phyloP scores from a whole-genome alignment of 2,329 filamentous ascomycete genomes.

The Amylocarpus encephaloides region DNA sequence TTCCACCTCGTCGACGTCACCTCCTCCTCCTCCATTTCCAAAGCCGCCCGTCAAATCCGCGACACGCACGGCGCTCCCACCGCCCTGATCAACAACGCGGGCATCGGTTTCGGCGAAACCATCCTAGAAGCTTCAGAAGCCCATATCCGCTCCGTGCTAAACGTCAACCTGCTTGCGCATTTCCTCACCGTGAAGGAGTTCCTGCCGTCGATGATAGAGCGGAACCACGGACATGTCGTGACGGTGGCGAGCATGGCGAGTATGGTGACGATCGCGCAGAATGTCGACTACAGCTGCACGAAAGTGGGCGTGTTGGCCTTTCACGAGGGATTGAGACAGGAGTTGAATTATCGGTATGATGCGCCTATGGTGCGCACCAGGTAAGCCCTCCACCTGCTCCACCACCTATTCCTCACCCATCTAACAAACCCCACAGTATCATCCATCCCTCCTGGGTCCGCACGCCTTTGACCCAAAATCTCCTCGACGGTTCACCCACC shows the following conservation, averaged over 20 bases:
- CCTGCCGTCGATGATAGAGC: slow-evolving; percentile 55
- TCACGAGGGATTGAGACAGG: slow-evolving; percentile 58
- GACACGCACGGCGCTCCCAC: slow-evolving; percentile 56
- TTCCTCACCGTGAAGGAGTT: slow-evolving; percentile 63
- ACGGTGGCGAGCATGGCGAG: slow-evolving; percentile 61
- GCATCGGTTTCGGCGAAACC: slow-evolving; percentile 53
- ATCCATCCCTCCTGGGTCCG: slow-evolving; percentile 58
- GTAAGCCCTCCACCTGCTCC: neutral
- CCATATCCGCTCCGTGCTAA: slow-evolving; percentile 60
- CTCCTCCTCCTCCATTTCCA: slow-evolving; percentile 45
- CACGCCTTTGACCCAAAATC: slow-evolving; percentile 39
- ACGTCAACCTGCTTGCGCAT: slow-evolving; percentile 63
- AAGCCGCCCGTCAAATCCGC: slow-evolving; percentile 47
- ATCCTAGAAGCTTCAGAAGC: slow-evolving; percentile 52
- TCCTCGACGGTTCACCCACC: slow-evolving; percentile 49
- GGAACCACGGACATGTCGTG: slow-evolving; percentile 67
- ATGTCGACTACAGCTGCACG: slow-evolving; percentile 61
- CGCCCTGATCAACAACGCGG: slow-evolving; percentile 67
- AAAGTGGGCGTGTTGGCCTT: slow-evolving; percentile 63
- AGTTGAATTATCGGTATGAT: slow-evolving; percentile 53
- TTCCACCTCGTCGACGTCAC: slow-evolving; percentile 68
- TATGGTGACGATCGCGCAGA: slow-evolving; percentile 47
- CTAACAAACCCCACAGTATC: slow-evolving; percentile 24
- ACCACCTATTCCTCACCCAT: neutral
- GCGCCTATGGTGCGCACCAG: slow-evolving; percentile 60